phyloP scores from a whole-genome alignment of 441 rosid species.

The Biscutella laevigata region DNA sequence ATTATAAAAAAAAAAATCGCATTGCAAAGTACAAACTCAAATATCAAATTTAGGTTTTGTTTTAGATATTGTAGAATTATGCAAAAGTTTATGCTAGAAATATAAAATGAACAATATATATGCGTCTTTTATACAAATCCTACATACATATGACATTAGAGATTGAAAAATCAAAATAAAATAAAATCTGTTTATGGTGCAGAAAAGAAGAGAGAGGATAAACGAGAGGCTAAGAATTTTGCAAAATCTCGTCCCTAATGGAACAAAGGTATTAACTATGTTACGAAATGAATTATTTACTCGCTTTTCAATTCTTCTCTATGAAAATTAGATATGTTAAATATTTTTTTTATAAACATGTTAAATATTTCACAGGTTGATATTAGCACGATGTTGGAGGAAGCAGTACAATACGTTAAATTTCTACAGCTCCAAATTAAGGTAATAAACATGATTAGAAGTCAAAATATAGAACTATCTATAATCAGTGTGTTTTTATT shows the following conservation, averaged over 20 bases:
- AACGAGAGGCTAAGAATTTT: slow-evolving; percentile 56
- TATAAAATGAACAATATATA: no score
- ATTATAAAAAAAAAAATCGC: no score
- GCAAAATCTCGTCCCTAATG: slow-evolving; percentile 67
- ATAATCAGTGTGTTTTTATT: neutral
- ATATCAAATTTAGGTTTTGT: no score
- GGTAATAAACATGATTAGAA: neutral
- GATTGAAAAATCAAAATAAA: no score
- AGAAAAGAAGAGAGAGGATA: slow-evolving; percentile 77
- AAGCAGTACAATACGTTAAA: slow-evolving; percentile 65
- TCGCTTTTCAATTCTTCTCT: neutral
- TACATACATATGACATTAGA: no score
- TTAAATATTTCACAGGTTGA: slow-evolving; percentile 51
- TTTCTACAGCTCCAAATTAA: slow-evolving; percentile 68
- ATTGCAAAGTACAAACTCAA: no score
- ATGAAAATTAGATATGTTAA: neutral
- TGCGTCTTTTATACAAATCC: no score
- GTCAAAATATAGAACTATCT: neutral
- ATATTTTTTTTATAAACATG: no score
- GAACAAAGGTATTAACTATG: slow-evolving; percentile 52
- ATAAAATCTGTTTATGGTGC: slow-evolving; percentile 16
- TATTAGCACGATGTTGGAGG: slow-evolving; percentile 79
- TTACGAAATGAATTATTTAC: no score
- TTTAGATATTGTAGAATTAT: no score
- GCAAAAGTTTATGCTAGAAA: no score